phyloP scores from a whole-genome alignment of 495 filamentous ascomycete species.

The Aspergillus affinis region DNA sequence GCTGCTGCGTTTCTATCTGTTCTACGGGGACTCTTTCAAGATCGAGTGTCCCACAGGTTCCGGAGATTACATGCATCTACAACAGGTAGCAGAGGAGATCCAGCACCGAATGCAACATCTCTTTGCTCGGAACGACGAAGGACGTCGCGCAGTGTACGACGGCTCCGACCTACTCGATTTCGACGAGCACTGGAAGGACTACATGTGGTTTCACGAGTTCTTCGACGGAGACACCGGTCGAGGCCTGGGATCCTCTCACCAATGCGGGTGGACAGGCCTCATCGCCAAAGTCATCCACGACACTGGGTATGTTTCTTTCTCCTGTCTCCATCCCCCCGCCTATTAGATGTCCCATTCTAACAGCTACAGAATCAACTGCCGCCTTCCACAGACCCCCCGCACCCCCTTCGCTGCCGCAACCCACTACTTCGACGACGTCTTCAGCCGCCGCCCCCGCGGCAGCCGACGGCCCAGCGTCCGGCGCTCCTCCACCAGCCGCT shows the following conservation, averaged over 20 bases:
- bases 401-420: slow-evolving; percentile 77
- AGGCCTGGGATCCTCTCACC: slow-evolving; percentile 88
- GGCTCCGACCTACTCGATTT: slow-evolving; percentile 82
- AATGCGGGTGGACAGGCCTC: slow-evolving; percentile 96
- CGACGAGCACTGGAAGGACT: slow-evolving; percentile 88
- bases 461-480: slow-evolving; percentile 56
- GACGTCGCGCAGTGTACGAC: slow-evolving; percentile 80
- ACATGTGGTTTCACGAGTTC: slow-evolving; percentile 96
- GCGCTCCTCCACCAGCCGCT: slow-evolving; percentile 78
- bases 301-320: slow-evolving; percentile 66
- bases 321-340: background rate
- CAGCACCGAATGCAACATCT: slow-evolving; percentile 94
- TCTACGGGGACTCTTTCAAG: slow-evolving; percentile 84
- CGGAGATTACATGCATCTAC: slow-evolving; percentile 93
- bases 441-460: slow-evolving; percentile 51
- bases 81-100: slow-evolving; percentile 93
- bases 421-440: slow-evolving; percentile 95
- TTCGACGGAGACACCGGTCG: slow-evolving; percentile 91
- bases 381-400: slow-evolving; percentile 88
- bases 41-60: slow-evolving; percentile 94
- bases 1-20: slow-evolving; percentile 88
- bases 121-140: slow-evolving; percentile 78
- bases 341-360: slow-evolving; percentile 14
- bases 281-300: slow-evolving; percentile 97
- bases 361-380: slow-evolving; percentile 71